phyloP scores from a whole-genome alignment of 176 grass and related monocot species.

The Tillandsia leiboldiana region DNA sequence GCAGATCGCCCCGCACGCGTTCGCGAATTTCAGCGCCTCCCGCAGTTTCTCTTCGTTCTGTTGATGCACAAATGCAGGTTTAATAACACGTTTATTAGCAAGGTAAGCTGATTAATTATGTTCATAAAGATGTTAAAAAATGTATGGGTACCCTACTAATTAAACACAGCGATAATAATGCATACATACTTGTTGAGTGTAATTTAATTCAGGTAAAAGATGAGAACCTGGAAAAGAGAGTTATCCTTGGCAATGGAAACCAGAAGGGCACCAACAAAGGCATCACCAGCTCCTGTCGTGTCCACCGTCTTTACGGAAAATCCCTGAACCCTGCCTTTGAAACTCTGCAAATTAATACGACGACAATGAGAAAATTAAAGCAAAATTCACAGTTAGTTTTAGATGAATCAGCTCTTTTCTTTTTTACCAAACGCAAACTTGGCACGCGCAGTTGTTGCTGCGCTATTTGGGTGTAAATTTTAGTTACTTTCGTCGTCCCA shows the following conservation, averaged over 20 bases:
- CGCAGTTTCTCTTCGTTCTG: slow-evolving; percentile 81
- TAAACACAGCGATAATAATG: too few species aligned
- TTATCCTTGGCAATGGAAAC: slow-evolving; percentile 60
- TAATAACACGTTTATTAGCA: background rate
- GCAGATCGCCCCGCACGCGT: slow-evolving; percentile 77
- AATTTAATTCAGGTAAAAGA: too few species aligned
- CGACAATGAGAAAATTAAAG: background rate
- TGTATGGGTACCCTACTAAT: too few species aligned
- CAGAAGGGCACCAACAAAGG: slow-evolving; percentile 75
- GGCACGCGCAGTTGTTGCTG: too few species aligned
- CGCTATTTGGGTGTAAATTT: too few species aligned
- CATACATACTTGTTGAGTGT: too few species aligned
- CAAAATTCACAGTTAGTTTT: background rate
- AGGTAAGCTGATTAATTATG: background rate
- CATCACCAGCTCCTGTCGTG: slow-evolving; percentile 83
- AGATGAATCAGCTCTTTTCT: too few species aligned
- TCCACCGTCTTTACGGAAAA: slow-evolving; percentile 62
- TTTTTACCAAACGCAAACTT: too few species aligned
- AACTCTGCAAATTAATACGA: slow-evolving; percentile 26
- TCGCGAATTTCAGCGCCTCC: slow-evolving; percentile 61
- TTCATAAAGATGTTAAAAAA: too few species aligned
- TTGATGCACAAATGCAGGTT: background rate
- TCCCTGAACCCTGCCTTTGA: slow-evolving; percentile 60
- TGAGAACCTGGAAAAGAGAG: slow-evolving; percentile 45
- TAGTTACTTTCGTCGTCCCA: too few species aligned